Evolutionary conservation across 345 rosid genomes (phyloP).

Genomic region (Brassica incana): DNA sequence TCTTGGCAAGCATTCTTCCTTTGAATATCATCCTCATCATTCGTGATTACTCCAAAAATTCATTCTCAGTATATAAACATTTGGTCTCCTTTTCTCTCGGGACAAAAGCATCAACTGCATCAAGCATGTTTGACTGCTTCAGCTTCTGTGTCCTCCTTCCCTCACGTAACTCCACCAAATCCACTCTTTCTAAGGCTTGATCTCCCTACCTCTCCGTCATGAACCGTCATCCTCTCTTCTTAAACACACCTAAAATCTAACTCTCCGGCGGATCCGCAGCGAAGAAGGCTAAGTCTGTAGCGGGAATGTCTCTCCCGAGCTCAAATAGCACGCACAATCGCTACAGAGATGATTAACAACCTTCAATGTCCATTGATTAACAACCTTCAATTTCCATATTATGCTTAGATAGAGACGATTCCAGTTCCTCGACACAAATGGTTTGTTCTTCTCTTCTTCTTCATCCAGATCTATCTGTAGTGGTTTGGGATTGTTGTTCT

Average conservation of each 20-base stretch:
- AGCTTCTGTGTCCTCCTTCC: not conserved
- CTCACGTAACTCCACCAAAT: slow-evolving; percentile 28
- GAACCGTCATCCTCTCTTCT: slow-evolving; percentile 18
- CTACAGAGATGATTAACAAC: slow-evolving; percentile 56
- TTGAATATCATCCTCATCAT: not conserved
- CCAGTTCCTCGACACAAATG: slow-evolving; percentile 21
- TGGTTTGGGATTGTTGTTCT: not conserved
- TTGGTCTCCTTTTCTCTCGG: not conserved
- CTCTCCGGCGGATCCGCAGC: slow-evolving; percentile 7
- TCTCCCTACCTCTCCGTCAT: slow-evolving; percentile 10
- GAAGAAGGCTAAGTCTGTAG: slow-evolving; percentile 4
- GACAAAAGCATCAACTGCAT: not conserved
- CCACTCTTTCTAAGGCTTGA: slow-evolving; percentile 14
- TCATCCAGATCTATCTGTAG: too few species aligned
- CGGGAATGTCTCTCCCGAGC: slow-evolving; percentile 78
- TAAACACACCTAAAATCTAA: not conserved
- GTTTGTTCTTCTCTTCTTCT: too few species aligned
- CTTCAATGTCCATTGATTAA: slow-evolving; percentile 50
- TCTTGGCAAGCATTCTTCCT: not conserved
- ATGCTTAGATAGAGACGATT: slow-evolving; percentile 75
- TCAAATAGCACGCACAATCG: slow-evolving; percentile 68
- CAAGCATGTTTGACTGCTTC: slow-evolving; percentile 21
- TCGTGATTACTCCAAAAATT: not conserved
- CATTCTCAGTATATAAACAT: not conserved
- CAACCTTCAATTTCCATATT: slow-evolving; percentile 49